Base-by-base conservation (phyloP, 1,284 basidiomycete species). In the Marasmius tenuissimus region DNA sequence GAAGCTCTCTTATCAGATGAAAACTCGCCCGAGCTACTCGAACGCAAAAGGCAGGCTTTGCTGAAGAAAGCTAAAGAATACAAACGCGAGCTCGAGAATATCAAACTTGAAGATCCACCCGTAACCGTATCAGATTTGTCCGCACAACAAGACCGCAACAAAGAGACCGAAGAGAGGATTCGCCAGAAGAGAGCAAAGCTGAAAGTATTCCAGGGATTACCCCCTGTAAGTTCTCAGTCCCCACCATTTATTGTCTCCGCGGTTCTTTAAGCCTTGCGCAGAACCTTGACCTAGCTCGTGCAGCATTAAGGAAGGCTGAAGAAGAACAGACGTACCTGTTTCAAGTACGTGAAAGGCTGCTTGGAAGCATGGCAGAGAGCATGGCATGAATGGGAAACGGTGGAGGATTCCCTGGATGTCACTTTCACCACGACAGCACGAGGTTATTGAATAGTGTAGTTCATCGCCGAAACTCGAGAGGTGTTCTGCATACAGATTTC, bases 31-130 rank as follows among this genome's bases (percentile, higher is more conserved):
- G 35, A 38, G 8, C 33, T 38, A n/a, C 34, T 54, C 9, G 52
- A 54, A 54, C 27, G 34, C 5, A 34, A 35, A 34, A 6, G 22
- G 10, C 14, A 33, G 34, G 52, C 34, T 33, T 12, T 54, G 37
- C 35, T 54, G 11, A 54, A 54, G 52, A 54, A 54, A 54, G 33
- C 52, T n/a, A 54, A 18, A 18, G 52, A 54, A 37, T 54, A 54
- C 34, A 54, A 54, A 8, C 33, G 37, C 10, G 27, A 54, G 33
- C 34, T 54, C n/a, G 52, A 54, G 9, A 14, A 11, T 3, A 52
- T 52, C 50, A 52, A 52, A 33, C 20, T 52, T 12, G 50, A 33
- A 22, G 50, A 52, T 16, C 20, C 33, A 10, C 50, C 50, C 3
- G 50, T 52, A 35, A 54, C 52, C 4, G 37, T 38, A 6, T 54